Base-by-base conservation (phyloP, 306 rosid genomes). In the Begonia masoniana region DNA sequence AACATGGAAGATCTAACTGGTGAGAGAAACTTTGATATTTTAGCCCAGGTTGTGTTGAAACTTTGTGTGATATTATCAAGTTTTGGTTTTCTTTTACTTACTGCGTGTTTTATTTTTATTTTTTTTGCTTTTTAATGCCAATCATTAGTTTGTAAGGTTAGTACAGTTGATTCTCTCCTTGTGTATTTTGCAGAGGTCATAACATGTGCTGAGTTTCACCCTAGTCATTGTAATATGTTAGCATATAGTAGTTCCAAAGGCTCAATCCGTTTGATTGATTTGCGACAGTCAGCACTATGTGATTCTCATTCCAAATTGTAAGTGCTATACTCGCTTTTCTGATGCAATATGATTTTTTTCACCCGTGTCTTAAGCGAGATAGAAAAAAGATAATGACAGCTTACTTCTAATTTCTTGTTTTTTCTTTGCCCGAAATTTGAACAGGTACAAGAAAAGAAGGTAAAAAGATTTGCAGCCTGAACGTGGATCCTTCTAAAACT, bases 1-100 rank as follows among this genome's bases (percentile, higher is more conserved):
- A 87, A 87, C 77, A 92, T 92, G 99, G 99, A 87, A 62, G 99
- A 92, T 78, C 89, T 92, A 58, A 92, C 96, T 59, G 99, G 99
- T 92, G 72, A 56, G 64, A 31, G 9, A 31, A 31, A 31, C 39
- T 31, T 7, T 31, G 39, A 7, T 5, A 31, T 31, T 31, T 31
- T 31, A 5, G 7, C 39, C 9, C 39, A 6, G 39, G 7, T 31
- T 31, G 39, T 31, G 39, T 31, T 31, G 39, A 31, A 31, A 31
- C 39, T 31, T 26, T 1, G 39, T 31, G 39, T 6, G 7, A 31
- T 31, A 5, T 31, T 31, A 31, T 31, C 39, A 31, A 31, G 39
- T 6, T 31, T 31, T 31, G 39, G 39, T 31, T 31, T 31, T 31
- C 39, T 31, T 31, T 31, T 31, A 4, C 39, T 31, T 31, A 21